Evolutionary conservation across 208 protist genomes (phyloP), one percentile per base, ranked within the genome.

Genomic region (Acanthamoeba divionensis): DNA sequence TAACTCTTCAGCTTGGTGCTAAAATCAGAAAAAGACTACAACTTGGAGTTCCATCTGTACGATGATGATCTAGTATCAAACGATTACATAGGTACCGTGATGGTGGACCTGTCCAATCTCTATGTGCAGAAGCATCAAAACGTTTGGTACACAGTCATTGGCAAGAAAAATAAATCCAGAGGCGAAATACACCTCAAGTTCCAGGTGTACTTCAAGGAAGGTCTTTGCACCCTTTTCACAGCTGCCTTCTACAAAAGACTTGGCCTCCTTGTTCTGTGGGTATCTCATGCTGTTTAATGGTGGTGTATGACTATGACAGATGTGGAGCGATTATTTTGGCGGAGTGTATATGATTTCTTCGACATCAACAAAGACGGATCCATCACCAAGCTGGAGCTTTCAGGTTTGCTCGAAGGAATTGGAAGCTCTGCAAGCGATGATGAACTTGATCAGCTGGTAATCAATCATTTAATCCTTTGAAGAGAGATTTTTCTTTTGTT

Each of bases 61-160:
- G 77, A 86, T 29, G 62, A 55, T 50, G 77, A 86, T 38, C 62
- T 67, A 55, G 77, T 86, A 33, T 66, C 52, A 6, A 86, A 86
- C 52, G 77, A 86, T 55, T 86, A 66, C 54, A 66, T 66, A 29
- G 77, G 77, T 38, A 13, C 24, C 7, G 77, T 55, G 3, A 38
- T 54, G 77, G 24, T 86, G 50, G 77, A 86, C n/a, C 52, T 86
- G 29, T 41, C 52, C 52, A 44, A 60, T 33, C 8, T 86, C 31
- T 29, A 47, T 38, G 52, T 36, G 5, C 21, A 13, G 31, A 31
- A 86, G 33, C 21, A 15, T 21, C n/a, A 41, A n/a, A 55, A 86
- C 38, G 77, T 15, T 18, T 86, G 77, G 77, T 45, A 67, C 29
- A 50, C 77, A 8, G 54, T 86, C 24, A 1, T n/a, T 21, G 13